phyloP scores from a whole-genome alignment of 2,329 filamentous ascomycete genomes.

The Cytospora mali region DNA sequence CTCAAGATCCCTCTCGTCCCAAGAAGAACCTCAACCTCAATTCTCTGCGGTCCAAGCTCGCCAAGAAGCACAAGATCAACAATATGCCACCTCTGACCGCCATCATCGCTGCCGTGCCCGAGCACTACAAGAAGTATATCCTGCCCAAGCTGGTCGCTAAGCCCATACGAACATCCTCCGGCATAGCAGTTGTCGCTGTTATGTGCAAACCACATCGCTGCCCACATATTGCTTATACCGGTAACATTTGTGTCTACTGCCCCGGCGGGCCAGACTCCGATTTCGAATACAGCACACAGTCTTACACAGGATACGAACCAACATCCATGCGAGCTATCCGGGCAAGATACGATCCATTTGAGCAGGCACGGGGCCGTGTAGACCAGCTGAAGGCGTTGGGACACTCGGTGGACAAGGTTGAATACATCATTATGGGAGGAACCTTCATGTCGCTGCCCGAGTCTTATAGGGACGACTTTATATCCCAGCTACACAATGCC shows the following conservation, averaged over 20 bases:
- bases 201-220: slow-evolving; percentile 99
- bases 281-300: slow-evolving; percentile 98
- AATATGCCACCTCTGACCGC: slow-evolving; percentile 90
- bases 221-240: slow-evolving; percentile 96
- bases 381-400: slow-evolving; percentile 96
- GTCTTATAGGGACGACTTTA: slow-evolving; percentile 89
- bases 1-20: slow-evolving; percentile 70
- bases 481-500: slow-evolving; percentile 94
- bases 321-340: slow-evolving; percentile 98
- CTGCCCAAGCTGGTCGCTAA: slow-evolving; percentile 95
- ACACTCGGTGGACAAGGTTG: slow-evolving; percentile 97
- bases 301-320: slow-evolving; percentile 97
- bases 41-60: slow-evolving; percentile 78
- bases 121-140: slow-evolving; percentile 99
- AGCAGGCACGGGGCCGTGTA: slow-evolving; percentile 92
- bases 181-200: slow-evolving; percentile 96
- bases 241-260: slow-evolving; percentile 99
- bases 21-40: slow-evolving; percentile 94
- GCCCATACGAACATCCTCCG: slow-evolving; percentile 92
- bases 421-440: slow-evolving; percentile 99
- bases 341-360: slow-evolving; percentile 95
- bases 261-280: slow-evolving; percentile 97
- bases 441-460: slow-evolving; percentile 97
- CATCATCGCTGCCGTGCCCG: slow-evolving; percentile 97
- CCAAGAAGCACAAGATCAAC: slow-evolving; percentile 89